These are phyloP conservation scores for Glebionis coronaria DNA, from an alignment of 129 eudicot genomes.

Conservation along the genomic window DNA sequence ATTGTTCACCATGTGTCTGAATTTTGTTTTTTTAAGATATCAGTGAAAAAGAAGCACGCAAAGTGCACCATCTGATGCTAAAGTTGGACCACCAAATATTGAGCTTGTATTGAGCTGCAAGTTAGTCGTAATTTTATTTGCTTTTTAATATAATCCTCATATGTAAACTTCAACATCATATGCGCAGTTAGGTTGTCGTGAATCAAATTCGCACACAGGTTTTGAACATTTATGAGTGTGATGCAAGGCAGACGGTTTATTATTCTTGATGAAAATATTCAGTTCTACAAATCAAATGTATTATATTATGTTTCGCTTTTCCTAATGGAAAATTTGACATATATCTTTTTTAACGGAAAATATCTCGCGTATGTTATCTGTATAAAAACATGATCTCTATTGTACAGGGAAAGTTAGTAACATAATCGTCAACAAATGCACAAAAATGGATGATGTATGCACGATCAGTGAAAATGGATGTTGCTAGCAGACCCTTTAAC, in stretches of 20 bases:
- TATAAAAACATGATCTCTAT: slow-evolving; percentile 12
- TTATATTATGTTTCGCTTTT: neutral
- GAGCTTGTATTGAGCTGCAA: slow-evolving; percentile 98
- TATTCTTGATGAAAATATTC: slow-evolving; percentile 89
- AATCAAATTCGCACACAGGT: slow-evolving; percentile 75
- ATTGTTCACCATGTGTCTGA: no score
- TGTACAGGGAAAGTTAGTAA: slow-evolving; percentile 90
- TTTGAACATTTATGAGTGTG: slow-evolving; percentile 81
- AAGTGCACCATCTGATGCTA: slow-evolving; percentile 50
- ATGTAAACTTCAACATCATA: slow-evolving; percentile 13
- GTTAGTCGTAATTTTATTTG: slow-evolving; percentile 36
- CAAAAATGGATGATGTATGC: slow-evolving; percentile 89
- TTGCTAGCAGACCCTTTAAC: slow-evolving; percentile 9
- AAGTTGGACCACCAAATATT: slow-evolving; percentile 73
- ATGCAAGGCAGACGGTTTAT: slow-evolving; percentile 75
- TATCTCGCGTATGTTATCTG: slow-evolving; percentile 4
- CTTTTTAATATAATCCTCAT: neutral
- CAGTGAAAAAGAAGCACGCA: slow-evolving; percentile 50
- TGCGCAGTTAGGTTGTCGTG: slow-evolving; percentile 94
- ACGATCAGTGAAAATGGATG: no score
- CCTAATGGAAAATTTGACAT: neutral
- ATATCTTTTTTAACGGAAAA: no score
- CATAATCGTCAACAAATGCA: slow-evolving; percentile 93
- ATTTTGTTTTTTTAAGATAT: no score
- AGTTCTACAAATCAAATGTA: slow-evolving; percentile 84